Evolutionary conservation across 1,284 basidiomycete genomes (phyloP).

Genomic region (Earliella scabrosa): DNA sequence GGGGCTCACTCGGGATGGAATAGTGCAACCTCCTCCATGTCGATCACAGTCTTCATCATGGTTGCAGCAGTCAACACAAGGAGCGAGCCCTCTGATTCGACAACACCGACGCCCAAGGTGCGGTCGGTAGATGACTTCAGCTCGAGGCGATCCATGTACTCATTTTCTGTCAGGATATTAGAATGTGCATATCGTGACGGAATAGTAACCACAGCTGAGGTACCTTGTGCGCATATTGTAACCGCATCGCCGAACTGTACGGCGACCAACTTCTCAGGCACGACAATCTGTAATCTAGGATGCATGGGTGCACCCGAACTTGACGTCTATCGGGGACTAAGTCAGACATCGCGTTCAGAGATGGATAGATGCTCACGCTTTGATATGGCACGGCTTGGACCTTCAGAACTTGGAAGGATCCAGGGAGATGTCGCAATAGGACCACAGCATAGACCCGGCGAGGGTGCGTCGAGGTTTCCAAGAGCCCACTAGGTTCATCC

Average conservation of each 20-base stretch:
- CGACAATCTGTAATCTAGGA: slow-evolving; percentile 65
- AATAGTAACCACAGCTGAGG: slow-evolving; percentile 5
- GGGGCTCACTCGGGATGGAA: slow-evolving; percentile 62
- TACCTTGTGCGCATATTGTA: slow-evolving; percentile 71
- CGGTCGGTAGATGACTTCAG: slow-evolving; percentile 70
- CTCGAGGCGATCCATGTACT: slow-evolving; percentile 72
- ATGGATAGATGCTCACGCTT: slow-evolving; percentile 58
- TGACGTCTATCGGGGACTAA: slow-evolving; percentile 49
- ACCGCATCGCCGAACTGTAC: slow-evolving; percentile 80
- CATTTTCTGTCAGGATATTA: slow-evolving; percentile 52
- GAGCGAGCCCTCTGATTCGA: slow-evolving; percentile 52
- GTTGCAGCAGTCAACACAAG: slow-evolving; percentile 68
- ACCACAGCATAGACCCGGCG: slow-evolving; percentile 70
- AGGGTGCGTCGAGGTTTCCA: slow-evolving; percentile 46
- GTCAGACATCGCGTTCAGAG: slow-evolving; percentile 5
- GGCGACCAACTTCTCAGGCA: slow-evolving; percentile 57
- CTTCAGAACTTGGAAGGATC: slow-evolving; percentile 48
- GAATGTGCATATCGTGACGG: neutral
- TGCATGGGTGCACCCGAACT: slow-evolving; percentile 69
- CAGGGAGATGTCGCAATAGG: slow-evolving; percentile 47
- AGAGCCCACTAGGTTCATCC: slow-evolving; percentile 48
- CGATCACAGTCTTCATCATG: slow-evolving; percentile 67
- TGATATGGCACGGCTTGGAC: slow-evolving; percentile 73
- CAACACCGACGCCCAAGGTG: slow-evolving; percentile 69
- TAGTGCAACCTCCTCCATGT: slow-evolving; percentile 59